A percentile compares a stretch with the other conserved stretches of the same genome.
These are phyloP conservation scores for Stachybotrys chlorohalonatus DNA, from an alignment of 2,329 filamentous ascomycete genomes.

Conservation along the genomic window DNA sequence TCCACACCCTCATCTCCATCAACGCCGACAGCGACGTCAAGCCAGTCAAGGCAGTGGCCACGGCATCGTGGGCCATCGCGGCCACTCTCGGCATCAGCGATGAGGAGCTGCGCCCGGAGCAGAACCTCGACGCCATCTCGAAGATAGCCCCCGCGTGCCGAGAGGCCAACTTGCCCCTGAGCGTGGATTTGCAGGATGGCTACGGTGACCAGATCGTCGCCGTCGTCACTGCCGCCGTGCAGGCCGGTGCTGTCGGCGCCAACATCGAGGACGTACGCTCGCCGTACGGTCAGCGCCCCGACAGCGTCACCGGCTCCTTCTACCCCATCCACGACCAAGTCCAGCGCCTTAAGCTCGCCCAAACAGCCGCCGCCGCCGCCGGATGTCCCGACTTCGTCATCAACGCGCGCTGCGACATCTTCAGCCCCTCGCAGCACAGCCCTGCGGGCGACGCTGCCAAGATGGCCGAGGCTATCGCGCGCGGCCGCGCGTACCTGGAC, in stretches of 20 bases:
- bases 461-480: constrained; percentile 38
- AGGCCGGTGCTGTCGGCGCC: constrained; percentile 43
- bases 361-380: constrained; percentile 31
- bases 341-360: constrained; percentile 30
- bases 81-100: constrained; percentile 33
- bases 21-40: constrained; percentile 7
- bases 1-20: constrained; percentile 17
- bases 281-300: constrained; percentile 22
- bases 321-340: constrained; percentile 34
- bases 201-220: constrained; percentile 39
- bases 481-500: constrained; percentile 47
- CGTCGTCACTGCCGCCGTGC: constrained; percentile 34
- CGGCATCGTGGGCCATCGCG: constrained; percentile 42
- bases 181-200: constrained; percentile 52
- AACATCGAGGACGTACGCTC: constrained; percentile 47
- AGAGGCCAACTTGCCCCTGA: constrained; percentile 36
- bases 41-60: constrained; percentile 36
- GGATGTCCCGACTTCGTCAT: constrained; percentile 47
- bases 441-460: constrained; percentile 19
- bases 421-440: constrained; percentile 23
- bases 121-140: constrained; percentile 38
- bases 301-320: constrained; percentile 21
- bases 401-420: constrained; percentile 49
- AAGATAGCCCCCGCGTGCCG: constrained; percentile 33
- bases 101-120: constrained; percentile 37